Base-by-base conservation (phyloP, 116 monocot genomes). In the Cymodocea nodosa region DNA sequence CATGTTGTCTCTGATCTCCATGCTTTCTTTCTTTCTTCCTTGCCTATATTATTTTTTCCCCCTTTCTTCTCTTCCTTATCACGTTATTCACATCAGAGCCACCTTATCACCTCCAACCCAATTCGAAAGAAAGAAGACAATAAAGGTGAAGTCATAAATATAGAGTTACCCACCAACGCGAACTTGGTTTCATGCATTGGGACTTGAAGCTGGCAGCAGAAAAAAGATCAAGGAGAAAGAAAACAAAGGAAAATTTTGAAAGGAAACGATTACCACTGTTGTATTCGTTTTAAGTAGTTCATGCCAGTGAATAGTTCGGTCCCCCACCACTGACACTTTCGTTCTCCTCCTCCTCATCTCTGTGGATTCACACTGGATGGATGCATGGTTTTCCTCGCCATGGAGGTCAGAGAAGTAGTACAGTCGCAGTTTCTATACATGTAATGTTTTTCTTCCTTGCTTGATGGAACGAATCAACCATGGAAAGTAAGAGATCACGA, bases 371-470 rank as follows among this genome's bases (percentile, higher is more conserved):
- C 35, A 60, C 17, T 39, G 4, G 6, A 12, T 15, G n/a, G 15
- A n/a, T 61, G n/a, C 61, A 39, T 39, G 61, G 36, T 36, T 61
- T 61, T 61, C 61, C 15, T 39, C 17, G 61, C 61, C 61, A 11
- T 1, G 61, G 24, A 61, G 36, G 15, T 61, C 30, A 37, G 44
- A 44, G 44, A 4, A 61, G 61, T 61, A 17, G 30, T 30, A 30
- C 30, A 1, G 30, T 61, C 10, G 15, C 16, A n/a, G 18, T 44
- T 8, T 44, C 44, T 8, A 44, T 44, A 44, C 44, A 44, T 44
- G 44, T 12, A 44, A 44, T 44, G 11, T 4, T 10, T 44, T 44
- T 44, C 9, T 44, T 44, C 12, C 16, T 37, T 61, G 1, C 61
- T 39, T 37, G 16, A 35, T 39, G 9, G 61, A 61, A 36, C 61